phyloP scores from a whole-genome alignment of 2,329 filamentous ascomycete genomes.

The Alternaria angustiovoidea region DNA sequence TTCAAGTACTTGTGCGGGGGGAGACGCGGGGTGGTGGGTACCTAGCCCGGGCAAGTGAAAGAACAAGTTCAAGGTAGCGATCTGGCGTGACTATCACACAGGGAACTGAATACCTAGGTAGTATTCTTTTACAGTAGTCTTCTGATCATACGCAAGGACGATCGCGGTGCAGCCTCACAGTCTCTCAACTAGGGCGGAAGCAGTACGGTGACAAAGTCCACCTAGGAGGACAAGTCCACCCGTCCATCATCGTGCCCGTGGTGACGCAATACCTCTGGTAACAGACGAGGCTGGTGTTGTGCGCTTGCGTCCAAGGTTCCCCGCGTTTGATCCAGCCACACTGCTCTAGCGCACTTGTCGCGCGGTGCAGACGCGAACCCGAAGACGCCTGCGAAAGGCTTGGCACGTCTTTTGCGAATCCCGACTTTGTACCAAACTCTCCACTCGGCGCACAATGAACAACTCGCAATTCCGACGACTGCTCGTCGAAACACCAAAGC shows the following conservation, averaged over 20 bases:
- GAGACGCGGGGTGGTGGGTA: conserved; percentile 15
- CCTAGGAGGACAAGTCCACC: background rate
- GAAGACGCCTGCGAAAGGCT: conserved; percentile 1
- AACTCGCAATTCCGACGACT: conserved; percentile 93
- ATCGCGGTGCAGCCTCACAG: conserved; percentile 3
- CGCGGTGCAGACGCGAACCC: conserved; percentile 10
- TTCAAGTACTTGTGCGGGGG: conserved; percentile 10
- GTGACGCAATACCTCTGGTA: background rate
- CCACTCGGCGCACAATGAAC: conserved; percentile 70
- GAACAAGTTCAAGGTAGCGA: background rate
- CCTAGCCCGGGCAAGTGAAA: conserved; percentile 12
- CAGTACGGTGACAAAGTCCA: background rate
- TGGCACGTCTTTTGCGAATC: conserved; percentile 17
- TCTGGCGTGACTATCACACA: conserved; percentile 4
- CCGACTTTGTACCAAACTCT: background rate
- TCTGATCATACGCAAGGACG: conserved; percentile 1
- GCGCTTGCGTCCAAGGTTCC: conserved; percentile 7
- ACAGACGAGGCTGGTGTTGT: conserved; percentile 11
- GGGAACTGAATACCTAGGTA: background rate
- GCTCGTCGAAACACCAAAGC: conserved; percentile 58
- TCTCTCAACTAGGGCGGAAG: background rate
- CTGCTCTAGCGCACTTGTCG: conserved; percentile 4
- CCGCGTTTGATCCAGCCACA: conserved; percentile 12
- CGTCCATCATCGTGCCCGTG: background rate
- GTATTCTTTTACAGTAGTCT: background rate